Evolutionary conservation across 2,329 filamentous ascomycete species (phyloP), one percentile per base, ranked within the genome.

Genomic region (Fusarium sp.): DNA sequence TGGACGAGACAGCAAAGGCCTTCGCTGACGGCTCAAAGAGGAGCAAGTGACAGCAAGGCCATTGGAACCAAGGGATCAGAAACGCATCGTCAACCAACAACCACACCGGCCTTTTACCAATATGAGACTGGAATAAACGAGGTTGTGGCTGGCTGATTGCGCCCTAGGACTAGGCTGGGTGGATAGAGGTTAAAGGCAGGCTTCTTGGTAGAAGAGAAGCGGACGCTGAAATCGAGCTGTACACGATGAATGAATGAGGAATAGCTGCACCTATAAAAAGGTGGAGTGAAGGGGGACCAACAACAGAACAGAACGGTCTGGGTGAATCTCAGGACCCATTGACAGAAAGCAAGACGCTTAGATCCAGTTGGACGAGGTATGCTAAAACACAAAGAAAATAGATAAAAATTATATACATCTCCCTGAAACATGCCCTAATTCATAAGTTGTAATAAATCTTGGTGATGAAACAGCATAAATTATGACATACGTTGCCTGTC

Each of bases 41-140:
- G 54, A 72, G 73, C 60, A 33, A 62, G 59, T 62, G 69, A 71
- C 58, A 67, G 62, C 60, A 60, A 75, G 65, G 69, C 73, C 62
- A 69, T 43, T 62, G 38, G 61, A 59, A 60, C 59, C 60, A 59
- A 69, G 57, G 53, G 64, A 65, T 50, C 53, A 63, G 53, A 63
- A 63, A 64, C 46, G n/a, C 49, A 54, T 67, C 46, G 43, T 60
- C 66, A 32, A 65, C 54, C 69, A 64, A 62, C 49, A 67, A 60
- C 59, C 56, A 63, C 35, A 67, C 58, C 56, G 30, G 28, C 52
- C 53, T 53, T 47, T 35, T 25, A 66, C 40, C 49, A 60, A 60
- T 28, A 54, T 60, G 59, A 63, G 43, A 13, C 53, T 49, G 53
- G 59, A 52, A 60, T 47, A 60, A 60, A 57, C 61, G 63, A 58